phyloP scores from a whole-genome alignment of 371 early-diverging fungal species.

The Thermomucor indicae-seudaticae region DNA sequence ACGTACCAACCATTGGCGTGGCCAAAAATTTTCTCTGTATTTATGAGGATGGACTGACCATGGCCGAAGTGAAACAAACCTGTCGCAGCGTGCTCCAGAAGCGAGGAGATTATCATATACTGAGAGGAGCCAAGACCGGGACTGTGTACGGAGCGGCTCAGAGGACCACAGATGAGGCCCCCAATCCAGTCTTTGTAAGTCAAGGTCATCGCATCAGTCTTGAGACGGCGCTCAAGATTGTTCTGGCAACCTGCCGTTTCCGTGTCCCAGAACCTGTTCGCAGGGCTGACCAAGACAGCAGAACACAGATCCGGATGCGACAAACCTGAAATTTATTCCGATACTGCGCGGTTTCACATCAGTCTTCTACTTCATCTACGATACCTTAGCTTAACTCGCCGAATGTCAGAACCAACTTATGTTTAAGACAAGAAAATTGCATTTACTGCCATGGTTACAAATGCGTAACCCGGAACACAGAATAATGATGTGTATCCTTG shows the following conservation, averaged over 20 bases:
- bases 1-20: conserved; percentile 80
- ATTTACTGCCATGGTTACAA: too few relatives aligned
- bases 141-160: conserved; percentile 62
- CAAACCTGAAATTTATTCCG: background rate
- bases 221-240: conserved; percentile 63
- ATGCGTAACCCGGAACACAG: too few relatives aligned
- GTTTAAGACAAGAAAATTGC: too few relatives aligned
- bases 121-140: conserved; percentile 41
- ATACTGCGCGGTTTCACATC: background rate
- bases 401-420: too few relatives aligned
- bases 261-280: conserved; percentile 91
- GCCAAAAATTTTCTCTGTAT: conserved; percentile 86
- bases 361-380: too few relatives aligned
- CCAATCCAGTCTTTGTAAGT: conserved; percentile 86
- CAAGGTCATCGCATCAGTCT: conserved; percentile 76
- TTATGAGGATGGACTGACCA: conserved; percentile 29
- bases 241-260: conserved; percentile 57
- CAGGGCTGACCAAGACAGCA: conserved; percentile 69
- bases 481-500: too few relatives aligned
- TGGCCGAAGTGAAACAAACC: conserved; percentile 16
- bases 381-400: too few relatives aligned
- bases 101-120: conserved; percentile 31
- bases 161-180: conserved; percentile 36
- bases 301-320: conserved; percentile 42
- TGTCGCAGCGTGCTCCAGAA: conserved; percentile 21